Evolutionary conservation across 2,329 filamentous ascomycete genomes (phyloP).

Genomic region (Penicillium psychrosexuale): DNA sequence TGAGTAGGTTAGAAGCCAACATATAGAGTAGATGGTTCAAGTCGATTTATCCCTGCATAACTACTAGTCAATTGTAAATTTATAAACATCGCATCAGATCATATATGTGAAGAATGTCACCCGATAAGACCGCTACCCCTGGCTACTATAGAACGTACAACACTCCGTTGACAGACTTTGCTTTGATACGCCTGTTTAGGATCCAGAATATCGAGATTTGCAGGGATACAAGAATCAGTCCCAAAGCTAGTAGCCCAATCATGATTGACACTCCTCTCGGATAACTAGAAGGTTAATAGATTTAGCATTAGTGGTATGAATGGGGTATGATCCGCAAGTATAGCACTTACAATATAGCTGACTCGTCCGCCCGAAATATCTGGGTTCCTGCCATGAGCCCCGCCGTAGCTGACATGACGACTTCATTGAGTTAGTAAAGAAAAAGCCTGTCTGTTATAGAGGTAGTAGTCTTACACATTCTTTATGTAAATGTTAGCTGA

Average conservation of each 20-base stretch:
- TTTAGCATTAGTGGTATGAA: neutral
- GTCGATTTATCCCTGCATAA: neutral
- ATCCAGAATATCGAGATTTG: slow-evolving; percentile 28
- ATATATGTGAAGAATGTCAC: neutral
- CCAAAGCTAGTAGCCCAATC: slow-evolving; percentile 46
- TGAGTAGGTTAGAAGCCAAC: too few relatives aligned
- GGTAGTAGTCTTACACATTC: slow-evolving; percentile 24
- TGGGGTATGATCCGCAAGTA: neutral
- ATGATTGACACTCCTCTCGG: slow-evolving; percentile 45
- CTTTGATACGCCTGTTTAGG: neutral
- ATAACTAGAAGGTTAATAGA: slow-evolving; percentile 33
- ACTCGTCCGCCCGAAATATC: slow-evolving; percentile 47
- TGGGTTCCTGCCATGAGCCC: slow-evolving; percentile 53
- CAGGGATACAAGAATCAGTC: slow-evolving; percentile 41
- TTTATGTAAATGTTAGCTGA: slow-evolving; percentile 28
- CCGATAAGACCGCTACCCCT: neutral
- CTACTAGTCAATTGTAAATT: neutral
- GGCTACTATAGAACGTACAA: neutral
- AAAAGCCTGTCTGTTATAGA: neutral
- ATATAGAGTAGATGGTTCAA: neutral
- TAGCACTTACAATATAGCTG: slow-evolving; percentile 35
- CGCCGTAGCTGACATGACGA: slow-evolving; percentile 51
- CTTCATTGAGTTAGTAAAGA: slow-evolving; percentile 9
- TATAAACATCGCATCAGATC: neutral
- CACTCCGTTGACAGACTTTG: too few relatives aligned